Base-by-base conservation (phyloP, 345 rosid species). In the Boechera retrofracta region DNA sequence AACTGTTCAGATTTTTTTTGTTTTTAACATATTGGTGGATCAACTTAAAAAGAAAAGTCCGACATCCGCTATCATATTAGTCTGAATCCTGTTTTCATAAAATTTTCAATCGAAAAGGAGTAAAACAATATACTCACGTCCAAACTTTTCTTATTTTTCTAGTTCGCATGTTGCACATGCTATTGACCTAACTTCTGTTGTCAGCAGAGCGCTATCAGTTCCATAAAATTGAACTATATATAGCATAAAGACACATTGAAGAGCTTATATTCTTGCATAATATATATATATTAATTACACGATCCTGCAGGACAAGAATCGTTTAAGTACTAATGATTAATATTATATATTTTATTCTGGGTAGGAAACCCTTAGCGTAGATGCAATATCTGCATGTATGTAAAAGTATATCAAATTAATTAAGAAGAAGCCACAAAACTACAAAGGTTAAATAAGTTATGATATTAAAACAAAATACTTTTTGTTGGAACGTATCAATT, bases 401-500 rank as follows among this genome's bases (percentile, higher is more conserved):
- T 61, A 26, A 58, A 33, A 57, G 28, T 1, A 6, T 10, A 39
- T 52, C 6, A 52, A n/a, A 11, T 12, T 32, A 64, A 71, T 18
- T 44, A 74, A 72, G 63, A 18, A 11, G 9, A 31, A 64, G 10
- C 10, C 48, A 64, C 2, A 42, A 39, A 26, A 21, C 5, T 35
- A 9, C 29, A 29, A 42, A 51, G 35, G 15, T 24, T 32, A 24
- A 24, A 33, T 10, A 24, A 36, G 13, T 41, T 32, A 52, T 39
- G 10, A 41, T 52, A 29, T 4, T 8, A 7, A 39, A 59, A 48
- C 33, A 60, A 41, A 33, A 31, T 51, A 76, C 0, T 5, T 29
- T 41, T 8, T 32, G 42, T 64, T 47, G 76, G 66, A 57, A 77
- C 28, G 36, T 70, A 77, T 45, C 76, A 70, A 45, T 33, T 54